phyloP scores from a whole-genome alignment of 306 rosid genomes.

The Vachellia pachyceras region DNA sequence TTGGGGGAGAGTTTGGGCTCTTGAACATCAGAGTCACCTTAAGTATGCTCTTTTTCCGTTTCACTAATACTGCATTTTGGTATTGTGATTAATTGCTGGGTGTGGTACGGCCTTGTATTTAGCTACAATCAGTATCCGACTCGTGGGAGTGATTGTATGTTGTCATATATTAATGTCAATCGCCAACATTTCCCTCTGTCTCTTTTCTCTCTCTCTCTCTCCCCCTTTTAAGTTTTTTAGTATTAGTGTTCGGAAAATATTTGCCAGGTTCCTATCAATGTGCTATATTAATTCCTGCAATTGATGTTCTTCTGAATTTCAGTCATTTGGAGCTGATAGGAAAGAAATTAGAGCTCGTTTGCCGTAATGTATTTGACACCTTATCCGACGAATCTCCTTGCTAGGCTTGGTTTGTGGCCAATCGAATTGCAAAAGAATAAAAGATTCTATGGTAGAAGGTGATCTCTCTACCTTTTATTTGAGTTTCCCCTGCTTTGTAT shows the following conservation, averaged over 20 bases:
- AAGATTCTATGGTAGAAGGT: constrained; percentile 43
- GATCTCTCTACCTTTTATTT: constrained; percentile 37
- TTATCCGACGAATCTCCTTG: constrained; percentile 1
- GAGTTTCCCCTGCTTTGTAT: constrained; percentile 49
- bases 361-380: constrained; percentile 50
- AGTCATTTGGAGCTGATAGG: constrained; percentile 78
- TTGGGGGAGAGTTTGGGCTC: neutral
- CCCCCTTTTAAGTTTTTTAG: neutral
- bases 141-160: neutral
- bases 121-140: neutral
- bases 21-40: neutral
- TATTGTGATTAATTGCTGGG: neutral
- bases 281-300: constrained; percentile 9
- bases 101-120: neutral
- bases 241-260: neutral
- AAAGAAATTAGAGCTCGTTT: constrained; percentile 69
- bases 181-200: neutral
- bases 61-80: neutral
- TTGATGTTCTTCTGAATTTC: constrained; percentile 37
- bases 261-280: neutral
- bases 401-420: constrained; percentile 6
- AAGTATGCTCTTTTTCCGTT: neutral
- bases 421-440: constrained; percentile 38
- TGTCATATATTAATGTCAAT: neutral
- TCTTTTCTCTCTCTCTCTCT: neutral